Base-by-base conservation (phyloP, 352 stramenopile species). In the Phytophthora kernoviae region DNA sequence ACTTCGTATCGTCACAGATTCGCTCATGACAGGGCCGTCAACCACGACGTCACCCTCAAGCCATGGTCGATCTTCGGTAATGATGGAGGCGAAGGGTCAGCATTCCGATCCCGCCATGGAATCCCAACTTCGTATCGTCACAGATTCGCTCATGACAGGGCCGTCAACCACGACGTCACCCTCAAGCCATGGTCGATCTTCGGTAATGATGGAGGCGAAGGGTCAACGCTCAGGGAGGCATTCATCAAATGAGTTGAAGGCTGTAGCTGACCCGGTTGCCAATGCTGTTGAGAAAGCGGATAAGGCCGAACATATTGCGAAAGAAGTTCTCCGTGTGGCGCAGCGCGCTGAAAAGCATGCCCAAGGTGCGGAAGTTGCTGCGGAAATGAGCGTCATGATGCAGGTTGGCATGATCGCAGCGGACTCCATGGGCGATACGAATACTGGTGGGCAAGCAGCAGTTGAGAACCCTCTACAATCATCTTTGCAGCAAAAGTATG, bases 161-260 rank as follows among this genome's bases (percentile, higher is more conserved):
- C n/a, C n/a, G n/a, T n/a, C n/a, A n/a, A n/a, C n/a, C n/a, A n/a
- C n/a, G n/a, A n/a, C n/a, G n/a, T n/a, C n/a, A n/a, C n/a, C n/a
- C n/a, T n/a, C n/a, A n/a, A n/a, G n/a, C n/a, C n/a, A n/a, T n/a
- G n/a, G n/a, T n/a, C n/a, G n/a, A n/a, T n/a, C n/a, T n/a, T n/a
- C n/a, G n/a, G n/a, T n/a, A n/a, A 43, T 24, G 11, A 30, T 56
- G 58, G 46, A 67, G 11, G 51, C 40, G 1, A 21, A 54, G 44
- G 32, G 5, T 8, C 34, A 20, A 50, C n/a, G n/a, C n/a, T n/a
- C n/a, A n/a, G n/a, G 24, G 24, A 30, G 3, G 24, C 24, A 30
- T 30, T 3, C 3, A 30, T 30, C 24, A 32, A n/a, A 34, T 33
- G 33, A 44, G 14, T 34, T 33, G 20, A 22, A 22, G 18, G 21